A percentile compares a stretch with the other conserved stretches of the same genome.
These are phyloP conservation scores for Claviceps arundinis DNA, from an alignment of 2,329 filamentous ascomycete species.

Conservation along the genomic window DNA sequence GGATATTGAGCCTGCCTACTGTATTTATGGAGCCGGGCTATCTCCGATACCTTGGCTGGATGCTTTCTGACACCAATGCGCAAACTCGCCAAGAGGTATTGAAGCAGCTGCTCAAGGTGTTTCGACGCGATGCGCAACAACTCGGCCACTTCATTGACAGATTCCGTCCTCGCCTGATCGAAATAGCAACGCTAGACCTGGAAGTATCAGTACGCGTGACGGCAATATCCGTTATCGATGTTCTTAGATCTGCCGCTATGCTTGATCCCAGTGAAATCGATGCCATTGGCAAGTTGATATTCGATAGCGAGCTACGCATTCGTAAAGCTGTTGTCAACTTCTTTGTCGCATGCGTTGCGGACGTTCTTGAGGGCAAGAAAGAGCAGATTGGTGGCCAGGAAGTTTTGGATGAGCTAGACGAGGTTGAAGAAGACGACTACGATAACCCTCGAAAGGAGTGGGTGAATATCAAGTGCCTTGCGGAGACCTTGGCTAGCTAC, in stretches of 20 bases:
- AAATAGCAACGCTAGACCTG: slow-evolving; percentile 80
- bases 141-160: slow-evolving; percentile 87
- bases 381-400: slow-evolving; percentile 78
- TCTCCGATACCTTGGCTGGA: slow-evolving; percentile 88
- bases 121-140: slow-evolving; percentile 68
- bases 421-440: slow-evolving; percentile 60
- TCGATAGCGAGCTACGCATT: slow-evolving; percentile 72
- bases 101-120: slow-evolving; percentile 67
- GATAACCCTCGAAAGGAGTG: slow-evolving; percentile 67
- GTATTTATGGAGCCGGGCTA: slow-evolving; percentile 85
- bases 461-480: slow-evolving; percentile 85
- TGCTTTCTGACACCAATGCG: slow-evolving; percentile 69
- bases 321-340: slow-evolving; percentile 83
- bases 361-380: slow-evolving; percentile 63
- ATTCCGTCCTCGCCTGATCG: slow-evolving; percentile 74
- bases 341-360: slow-evolving; percentile 77
- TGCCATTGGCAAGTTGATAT: slow-evolving; percentile 72
- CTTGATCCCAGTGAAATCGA: slow-evolving; percentile 89
- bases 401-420: slow-evolving; percentile 60
- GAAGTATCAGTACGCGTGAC: slow-evolving; percentile 69
- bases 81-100: slow-evolving; percentile 74
- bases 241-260: slow-evolving; percentile 70
- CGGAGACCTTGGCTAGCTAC: slow-evolving; percentile 70
- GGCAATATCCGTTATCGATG: slow-evolving; percentile 69
- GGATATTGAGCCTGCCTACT: slow-evolving; percentile 76